Evolutionary conservation across 805 yeast genomes (phyloP).

Genomic region (Myxozyma udenii): DNA sequence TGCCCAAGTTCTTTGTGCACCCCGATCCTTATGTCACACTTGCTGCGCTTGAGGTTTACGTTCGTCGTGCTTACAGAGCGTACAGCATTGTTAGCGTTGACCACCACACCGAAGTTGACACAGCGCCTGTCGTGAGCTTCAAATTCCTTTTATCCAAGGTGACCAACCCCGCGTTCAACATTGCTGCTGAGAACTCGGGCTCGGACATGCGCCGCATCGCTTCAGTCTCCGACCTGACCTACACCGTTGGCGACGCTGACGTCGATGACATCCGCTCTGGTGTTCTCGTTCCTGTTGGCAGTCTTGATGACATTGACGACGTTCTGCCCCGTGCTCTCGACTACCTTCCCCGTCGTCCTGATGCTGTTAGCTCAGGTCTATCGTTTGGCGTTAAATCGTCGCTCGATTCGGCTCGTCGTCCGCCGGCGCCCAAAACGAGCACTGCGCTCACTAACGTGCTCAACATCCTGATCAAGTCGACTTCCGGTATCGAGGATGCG

Average conservation of each 20-base stretch:
- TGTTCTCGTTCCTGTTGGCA: slow-evolving; percentile 72
- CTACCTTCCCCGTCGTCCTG: slow-evolving; percentile 50
- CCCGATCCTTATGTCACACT: slow-evolving; percentile 83
- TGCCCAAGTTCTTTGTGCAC: slow-evolving; percentile 83
- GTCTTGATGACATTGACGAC: slow-evolving; percentile 88
- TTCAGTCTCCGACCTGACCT: slow-evolving; percentile 88
- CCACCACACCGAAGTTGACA: slow-evolving; percentile 49
- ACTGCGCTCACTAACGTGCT: slow-evolving; percentile 68
- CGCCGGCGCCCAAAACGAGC: slow-evolving; percentile 10
- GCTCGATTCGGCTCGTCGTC: slow-evolving; percentile 24
- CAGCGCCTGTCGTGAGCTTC: slow-evolving; percentile 77
- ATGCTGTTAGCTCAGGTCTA: slow-evolving; percentile 39
- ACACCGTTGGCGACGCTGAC: slow-evolving; percentile 66
- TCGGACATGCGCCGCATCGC: slow-evolving; percentile 64
- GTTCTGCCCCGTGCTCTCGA: slow-evolving; percentile 72
- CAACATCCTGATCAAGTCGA: slow-evolving; percentile 69
- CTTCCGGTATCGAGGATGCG: slow-evolving; percentile 67
- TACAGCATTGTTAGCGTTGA: slow-evolving; percentile 77
- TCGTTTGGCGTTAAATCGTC: slow-evolving; percentile 51
- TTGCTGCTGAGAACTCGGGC: slow-evolving; percentile 36
- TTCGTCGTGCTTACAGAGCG: slow-evolving; percentile 95
- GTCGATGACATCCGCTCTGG: slow-evolving; percentile 75
- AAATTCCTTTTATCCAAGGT: slow-evolving; percentile 78
- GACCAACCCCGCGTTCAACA: slow-evolving; percentile 68
- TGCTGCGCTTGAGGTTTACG: slow-evolving; percentile 96